These are phyloP conservation scores for Xylaria curta DNA, from an alignment of 495 filamentous ascomycete genomes.

Conservation along the genomic window DNA sequence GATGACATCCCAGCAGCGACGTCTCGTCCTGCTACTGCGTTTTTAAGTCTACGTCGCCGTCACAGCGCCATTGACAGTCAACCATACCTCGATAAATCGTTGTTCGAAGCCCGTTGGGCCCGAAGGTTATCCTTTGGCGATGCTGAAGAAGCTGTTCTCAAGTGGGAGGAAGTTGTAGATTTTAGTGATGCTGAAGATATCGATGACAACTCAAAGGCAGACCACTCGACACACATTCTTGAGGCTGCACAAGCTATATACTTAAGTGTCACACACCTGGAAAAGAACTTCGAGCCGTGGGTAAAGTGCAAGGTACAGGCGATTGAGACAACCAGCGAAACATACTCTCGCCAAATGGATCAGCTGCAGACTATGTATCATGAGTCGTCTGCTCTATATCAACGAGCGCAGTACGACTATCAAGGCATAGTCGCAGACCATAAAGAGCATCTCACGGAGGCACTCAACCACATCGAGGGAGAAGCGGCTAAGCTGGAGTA, in stretches of 20 bases:
- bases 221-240: conserved; percentile 46
- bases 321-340: conserved; percentile 68
- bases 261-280: conserved; percentile 53
- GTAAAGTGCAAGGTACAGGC: conserved; percentile 65
- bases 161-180: conserved; percentile 63
- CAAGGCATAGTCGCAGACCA: conserved; percentile 73
- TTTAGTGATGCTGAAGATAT: conserved; percentile 37
- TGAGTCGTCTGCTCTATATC: conserved; percentile 68
- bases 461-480: conserved; percentile 80
- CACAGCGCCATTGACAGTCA: conserved; percentile 55
- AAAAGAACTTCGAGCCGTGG: conserved; percentile 66
- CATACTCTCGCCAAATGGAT: conserved; percentile 64
- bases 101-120: conserved; percentile 69
- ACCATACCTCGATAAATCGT: conserved; percentile 37
- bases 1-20: conserved; percentile 47
- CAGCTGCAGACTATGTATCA: conserved; percentile 72
- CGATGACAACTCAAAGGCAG: conserved; percentile 38
- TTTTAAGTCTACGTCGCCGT: conserved; percentile 49
- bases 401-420: conserved; percentile 66
- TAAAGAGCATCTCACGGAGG: conserved; percentile 70
- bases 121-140: conserved; percentile 86
- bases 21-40: conserved; percentile 32
- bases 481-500: conserved; percentile 92
- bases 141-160: conserved; percentile 86
- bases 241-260: conserved; percentile 68